Evolutionary conservation across 2,329 filamentous ascomycete species (phyloP).

Genomic region (Ceratocystis albifundus): DNA sequence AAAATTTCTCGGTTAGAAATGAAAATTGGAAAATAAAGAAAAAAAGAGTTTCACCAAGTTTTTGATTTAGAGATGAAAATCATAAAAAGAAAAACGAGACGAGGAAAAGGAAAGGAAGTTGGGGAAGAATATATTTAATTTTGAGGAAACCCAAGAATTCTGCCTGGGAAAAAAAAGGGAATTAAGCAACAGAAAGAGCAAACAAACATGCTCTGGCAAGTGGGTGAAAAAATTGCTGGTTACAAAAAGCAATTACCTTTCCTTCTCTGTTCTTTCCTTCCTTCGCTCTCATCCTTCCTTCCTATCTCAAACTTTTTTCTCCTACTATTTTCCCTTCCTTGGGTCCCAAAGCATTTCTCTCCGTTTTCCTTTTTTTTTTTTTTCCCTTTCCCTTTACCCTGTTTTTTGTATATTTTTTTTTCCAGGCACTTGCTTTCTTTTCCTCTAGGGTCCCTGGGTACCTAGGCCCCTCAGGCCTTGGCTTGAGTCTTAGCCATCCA

Average conservation of each 20-base stretch:
- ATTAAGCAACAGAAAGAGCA: not conserved
- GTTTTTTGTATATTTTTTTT: no score
- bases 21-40: constrained; percentile 11
- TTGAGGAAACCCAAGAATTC: no score
- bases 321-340: no score
- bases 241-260: not conserved
- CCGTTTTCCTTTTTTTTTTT: no score
- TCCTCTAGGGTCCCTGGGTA: not conserved
- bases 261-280: constrained; percentile 2
- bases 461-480: no score
- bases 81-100: not conserved
- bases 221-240: not conserved
- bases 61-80: not conserved
- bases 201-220: not conserved
- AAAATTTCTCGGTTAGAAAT: constrained; percentile 10
- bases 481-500: no score
- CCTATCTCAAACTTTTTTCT: not conserved
- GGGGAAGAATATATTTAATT: constrained; percentile 5
- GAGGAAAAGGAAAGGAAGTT: not conserved
- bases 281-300: not conserved
- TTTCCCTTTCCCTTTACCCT: no score
- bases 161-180: not conserved
- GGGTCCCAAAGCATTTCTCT: no score
- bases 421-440: no score
- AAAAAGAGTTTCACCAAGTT: constrained; percentile 10